A percentile compares a stretch with the other conserved stretches of the same genome.
Evolutionary conservation across 225 moss, liverwort and hornwort genomes (phyloP).

Genomic region (Physcomitrium patens): DNA sequence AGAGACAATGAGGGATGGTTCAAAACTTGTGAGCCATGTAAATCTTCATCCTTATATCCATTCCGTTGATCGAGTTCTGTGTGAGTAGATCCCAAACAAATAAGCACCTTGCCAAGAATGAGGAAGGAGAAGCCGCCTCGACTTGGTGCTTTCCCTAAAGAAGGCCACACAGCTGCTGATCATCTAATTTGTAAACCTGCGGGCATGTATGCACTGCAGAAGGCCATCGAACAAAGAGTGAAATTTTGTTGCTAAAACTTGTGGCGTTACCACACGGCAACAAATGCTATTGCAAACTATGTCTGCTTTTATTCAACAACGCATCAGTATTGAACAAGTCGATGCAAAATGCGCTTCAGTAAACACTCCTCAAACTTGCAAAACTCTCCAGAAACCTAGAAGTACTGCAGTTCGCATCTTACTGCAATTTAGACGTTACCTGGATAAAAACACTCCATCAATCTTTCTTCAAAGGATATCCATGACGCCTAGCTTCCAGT

Average conservation of each 20-base stretch:
- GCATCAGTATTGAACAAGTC: slow-evolving; percentile 31
- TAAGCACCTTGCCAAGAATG: too few species aligned
- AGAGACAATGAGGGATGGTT: too few species aligned
- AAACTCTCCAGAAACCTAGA: slow-evolving; percentile 26
- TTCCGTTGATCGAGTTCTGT: too few species aligned
- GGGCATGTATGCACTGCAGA: slow-evolving; percentile 14
- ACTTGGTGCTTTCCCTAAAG: background rate
- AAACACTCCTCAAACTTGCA: background rate
- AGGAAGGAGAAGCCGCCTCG: background rate
- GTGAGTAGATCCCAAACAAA: too few species aligned
- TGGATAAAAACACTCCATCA: background rate
- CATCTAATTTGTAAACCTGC: background rate
- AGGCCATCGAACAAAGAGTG: slow-evolving; percentile 7
- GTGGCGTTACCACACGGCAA: slow-evolving; percentile 12
- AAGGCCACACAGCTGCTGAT: background rate
- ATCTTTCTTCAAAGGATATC: slow-evolving; percentile 24
- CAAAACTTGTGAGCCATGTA: too few species aligned
- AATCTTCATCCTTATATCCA: too few species aligned
- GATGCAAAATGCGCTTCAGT: slow-evolving; percentile 1
- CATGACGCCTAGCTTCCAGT: background rate
- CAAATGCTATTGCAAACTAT: slow-evolving; percentile 21
- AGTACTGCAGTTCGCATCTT: slow-evolving; percentile 9
- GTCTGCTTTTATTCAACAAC: slow-evolving; percentile 1
- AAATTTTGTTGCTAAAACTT: background rate
- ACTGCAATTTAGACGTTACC: background rate